phyloP scores from a whole-genome alignment of 768 basidiomycete genomes.

The Russula sp. region DNA sequence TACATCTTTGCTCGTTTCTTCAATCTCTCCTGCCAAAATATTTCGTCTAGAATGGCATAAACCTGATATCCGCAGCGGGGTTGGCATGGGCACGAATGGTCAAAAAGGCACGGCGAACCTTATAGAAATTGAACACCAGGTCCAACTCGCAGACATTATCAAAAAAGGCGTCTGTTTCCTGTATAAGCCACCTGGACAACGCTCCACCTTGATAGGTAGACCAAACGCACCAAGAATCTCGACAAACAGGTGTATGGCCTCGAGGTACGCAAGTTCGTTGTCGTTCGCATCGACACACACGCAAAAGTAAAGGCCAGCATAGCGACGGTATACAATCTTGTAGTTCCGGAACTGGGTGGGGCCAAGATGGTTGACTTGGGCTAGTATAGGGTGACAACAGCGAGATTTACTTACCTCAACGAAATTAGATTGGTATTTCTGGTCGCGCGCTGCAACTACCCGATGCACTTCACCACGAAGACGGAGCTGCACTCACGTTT shows the following conservation, averaged over 20 bases:
- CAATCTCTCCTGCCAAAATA: slow-evolving; percentile 98
- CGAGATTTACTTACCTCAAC: slow-evolving; percentile 70
- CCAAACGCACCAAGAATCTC: slow-evolving; percentile 81
- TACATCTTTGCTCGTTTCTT: slow-evolving; percentile 97
- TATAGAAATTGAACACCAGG: slow-evolving; percentile 98
- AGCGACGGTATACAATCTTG: slow-evolving; percentile 95
- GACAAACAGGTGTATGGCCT: slow-evolving; percentile 97
- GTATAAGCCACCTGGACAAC: slow-evolving; percentile 17
- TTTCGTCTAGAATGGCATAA: slow-evolving; percentile 96
- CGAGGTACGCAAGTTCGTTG: slow-evolving; percentile 95
- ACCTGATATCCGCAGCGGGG: slow-evolving; percentile 52
- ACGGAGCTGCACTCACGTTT: slow-evolving; percentile 57
- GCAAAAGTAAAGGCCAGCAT: slow-evolving; percentile 97
- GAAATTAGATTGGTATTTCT: slow-evolving; percentile 99
- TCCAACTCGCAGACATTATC: slow-evolving; percentile 99
- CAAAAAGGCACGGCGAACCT: slow-evolving; percentile 47
- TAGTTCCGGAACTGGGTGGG: slow-evolving; percentile 87
- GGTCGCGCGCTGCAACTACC: slow-evolving; percentile 92
- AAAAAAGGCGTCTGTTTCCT: slow-evolving; percentile 85
- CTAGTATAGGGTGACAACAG: slow-evolving; percentile 1
- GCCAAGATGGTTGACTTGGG: slow-evolving; percentile 16
- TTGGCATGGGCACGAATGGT: not conserved
- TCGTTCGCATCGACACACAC: slow-evolving; percentile 97
- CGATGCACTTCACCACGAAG: slow-evolving; percentile 96
- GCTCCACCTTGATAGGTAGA: not conserved